Base-by-base conservation (phyloP, 2,329 filamentous ascomycete genomes). In the Botryotinia convoluta region DNA sequence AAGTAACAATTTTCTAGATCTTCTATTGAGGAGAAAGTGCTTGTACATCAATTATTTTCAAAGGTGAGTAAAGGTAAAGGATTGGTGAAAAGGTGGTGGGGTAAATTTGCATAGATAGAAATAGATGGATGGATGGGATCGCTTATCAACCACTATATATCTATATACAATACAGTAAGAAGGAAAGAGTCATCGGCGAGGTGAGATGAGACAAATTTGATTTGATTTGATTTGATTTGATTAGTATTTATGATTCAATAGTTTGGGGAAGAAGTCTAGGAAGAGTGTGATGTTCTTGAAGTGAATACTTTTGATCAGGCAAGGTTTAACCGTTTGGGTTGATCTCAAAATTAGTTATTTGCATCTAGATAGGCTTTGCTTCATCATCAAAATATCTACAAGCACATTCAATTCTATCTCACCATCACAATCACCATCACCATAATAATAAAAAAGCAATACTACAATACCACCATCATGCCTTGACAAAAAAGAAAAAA, bases 51-150 rank as follows among this genome's bases (percentile, higher is more conserved):
- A 62, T 4, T 4, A 22, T 48, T 48, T 10, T 22, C 8, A 48
- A 4, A 16, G 16, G 60, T 26, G 44, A 45, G 44, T 20, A 14
- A n/a, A 14, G 0, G 48, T 29, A 42, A 14, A 44, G 61, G 22
- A 63, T 63, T 63, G 61, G 39, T 63, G 16, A 63, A 63, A 42
- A 44, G 61, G 16, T 45, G 10, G 62, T 64, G 62, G 62, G 62
- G 62, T 44, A 39, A 14, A 51, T 51, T 51, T 51, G n/a, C 14
- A 1, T n/a, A 51, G 45, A 20, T 42, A 42, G 45, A 48, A 22
- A 26, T 22, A 4, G 45, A 48, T 48, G 18, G 18, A 20, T 44
- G n/a, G n/a, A n/a, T n/a, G 42, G 42, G 42, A 4, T 51, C 35
- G 59, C 59, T 61, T 62, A 62, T 32, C 14, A 54, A 5, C 26